Percentiles rank a stretch among this genome's conserved stretches.
phyloP scores from a whole-genome alignment of 2,329 filamentous ascomycete genomes.

The Parasarocladium wereldwijsianum region DNA sequence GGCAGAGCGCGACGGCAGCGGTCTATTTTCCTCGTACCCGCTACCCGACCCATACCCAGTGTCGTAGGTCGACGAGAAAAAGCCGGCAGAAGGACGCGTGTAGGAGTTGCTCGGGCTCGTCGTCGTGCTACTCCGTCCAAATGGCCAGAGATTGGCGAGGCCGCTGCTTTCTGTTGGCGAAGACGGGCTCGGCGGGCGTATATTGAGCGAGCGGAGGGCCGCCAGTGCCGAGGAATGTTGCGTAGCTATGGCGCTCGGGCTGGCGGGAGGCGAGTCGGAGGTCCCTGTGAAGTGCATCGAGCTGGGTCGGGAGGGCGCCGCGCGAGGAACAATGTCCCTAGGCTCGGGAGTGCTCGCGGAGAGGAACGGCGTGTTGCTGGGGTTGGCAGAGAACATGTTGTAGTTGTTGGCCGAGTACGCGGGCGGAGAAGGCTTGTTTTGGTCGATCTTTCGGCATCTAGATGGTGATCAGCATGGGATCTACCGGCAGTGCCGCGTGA shows the following conservation, averaged over 20 bases:
- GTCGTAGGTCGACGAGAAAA: conserved; percentile 40
- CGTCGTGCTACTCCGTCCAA: conserved; percentile 29
- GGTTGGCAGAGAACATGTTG: conserved; percentile 9
- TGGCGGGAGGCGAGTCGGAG: conserved; percentile 35
- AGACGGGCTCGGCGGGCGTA: conserved; percentile 39
- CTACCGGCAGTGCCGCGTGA: background rate
- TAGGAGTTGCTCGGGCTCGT: conserved; percentile 40
- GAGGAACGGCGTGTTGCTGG: conserved; percentile 28
- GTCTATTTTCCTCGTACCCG: conserved; percentile 31
- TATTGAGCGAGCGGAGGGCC: conserved; percentile 37
- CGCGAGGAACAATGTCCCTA: conserved; percentile 48
- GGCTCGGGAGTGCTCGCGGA: conserved; percentile 33
- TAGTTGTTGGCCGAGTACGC: conserved; percentile 15
- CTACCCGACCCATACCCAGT: conserved; percentile 22
- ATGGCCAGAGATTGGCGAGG: conserved; percentile 34
- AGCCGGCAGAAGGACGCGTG: conserved; percentile 22
- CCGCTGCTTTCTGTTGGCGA: conserved; percentile 32
- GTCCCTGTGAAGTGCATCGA: conserved; percentile 40
- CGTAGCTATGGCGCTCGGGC: conserved; percentile 19
- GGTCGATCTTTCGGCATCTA: conserved; percentile 41
- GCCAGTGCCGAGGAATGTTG: conserved; percentile 37
- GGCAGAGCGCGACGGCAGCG: conserved; percentile 38
- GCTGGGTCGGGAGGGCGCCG: conserved; percentile 45
- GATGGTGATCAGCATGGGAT: conserved; percentile 10
- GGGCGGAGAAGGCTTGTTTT: conserved; percentile 19